Percentiles rank a stretch among this genome's conserved stretches.
phyloP scores from a whole-genome alignment of 2,329 filamentous ascomycete species.

The Pseudogymnoascus sp. region DNA sequence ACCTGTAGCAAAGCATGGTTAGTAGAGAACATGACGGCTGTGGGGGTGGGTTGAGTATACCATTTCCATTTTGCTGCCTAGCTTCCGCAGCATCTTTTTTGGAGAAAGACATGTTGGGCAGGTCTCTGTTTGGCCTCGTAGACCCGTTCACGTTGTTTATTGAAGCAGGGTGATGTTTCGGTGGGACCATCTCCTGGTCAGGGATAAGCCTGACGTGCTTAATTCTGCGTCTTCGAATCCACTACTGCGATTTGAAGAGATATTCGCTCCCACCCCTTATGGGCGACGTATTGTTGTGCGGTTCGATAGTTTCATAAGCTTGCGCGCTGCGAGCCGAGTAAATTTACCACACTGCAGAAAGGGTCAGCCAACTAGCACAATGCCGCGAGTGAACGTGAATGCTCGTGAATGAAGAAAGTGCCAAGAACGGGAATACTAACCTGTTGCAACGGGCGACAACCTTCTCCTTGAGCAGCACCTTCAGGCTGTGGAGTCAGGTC shows the following conservation, averaged over 20 bases:
- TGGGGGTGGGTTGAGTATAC: background rate
- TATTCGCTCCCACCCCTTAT: slow-evolving; percentile 37
- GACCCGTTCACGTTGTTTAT: slow-evolving; percentile 38
- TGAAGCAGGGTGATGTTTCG: slow-evolving; percentile 26
- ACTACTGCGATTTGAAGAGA: slow-evolving; percentile 55
- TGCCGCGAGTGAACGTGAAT: background rate
- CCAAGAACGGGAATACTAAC: background rate
- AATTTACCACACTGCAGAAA: background rate
- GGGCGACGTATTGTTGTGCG: slow-evolving; percentile 24
- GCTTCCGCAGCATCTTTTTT: slow-evolving; percentile 50
- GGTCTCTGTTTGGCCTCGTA: slow-evolving; percentile 39
- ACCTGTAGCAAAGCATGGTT: slow-evolving; percentile 42
- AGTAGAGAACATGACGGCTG: background rate
- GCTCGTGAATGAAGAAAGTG: background rate
- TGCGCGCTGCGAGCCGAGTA: slow-evolving; percentile 3
- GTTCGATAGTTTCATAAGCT: slow-evolving; percentile 5
- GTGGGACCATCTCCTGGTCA: slow-evolving; percentile 54
- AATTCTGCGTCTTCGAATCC: slow-evolving; percentile 55
- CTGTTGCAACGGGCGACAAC: slow-evolving; percentile 7
- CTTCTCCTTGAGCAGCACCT: background rate
- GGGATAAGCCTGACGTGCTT: slow-evolving; percentile 37
- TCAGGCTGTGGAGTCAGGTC: background rate
- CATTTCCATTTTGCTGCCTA: slow-evolving; percentile 7
- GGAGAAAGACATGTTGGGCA: slow-evolving; percentile 51
- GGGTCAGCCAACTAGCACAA: background rate